Evolutionary conservation across 1,284 basidiomycete genomes (phyloP).

Genomic region (Apiotrichum akiyoshidainum): DNA sequence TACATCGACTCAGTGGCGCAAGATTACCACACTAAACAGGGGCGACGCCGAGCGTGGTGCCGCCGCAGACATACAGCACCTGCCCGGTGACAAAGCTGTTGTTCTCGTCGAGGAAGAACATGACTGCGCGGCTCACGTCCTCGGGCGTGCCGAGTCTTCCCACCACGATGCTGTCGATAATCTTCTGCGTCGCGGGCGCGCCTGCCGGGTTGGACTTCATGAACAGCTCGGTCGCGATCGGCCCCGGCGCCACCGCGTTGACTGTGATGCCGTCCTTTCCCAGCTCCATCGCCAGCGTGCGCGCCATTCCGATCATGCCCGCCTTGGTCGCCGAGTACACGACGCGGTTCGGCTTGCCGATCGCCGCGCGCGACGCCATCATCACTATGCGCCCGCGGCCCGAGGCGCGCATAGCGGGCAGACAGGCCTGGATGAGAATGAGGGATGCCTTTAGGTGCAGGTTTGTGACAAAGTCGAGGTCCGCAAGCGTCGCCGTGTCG

Average conservation of each 20-base stretch:
- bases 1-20: too few relatives aligned
- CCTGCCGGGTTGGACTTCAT: conserved; percentile 49
- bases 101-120: conserved; percentile 67
- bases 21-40: too few relatives aligned
- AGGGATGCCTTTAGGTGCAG: conserved; percentile 60
- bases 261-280: conserved; percentile 79
- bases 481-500: conserved; percentile 18
- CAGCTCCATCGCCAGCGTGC: conserved; percentile 62
- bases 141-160: conserved; percentile 83
- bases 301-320: conserved; percentile 72
- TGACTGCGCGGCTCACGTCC: conserved; percentile 78
- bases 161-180: conserved; percentile 84
- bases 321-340: conserved; percentile 87
- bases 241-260: conserved; percentile 82
- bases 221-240: conserved; percentile 73
- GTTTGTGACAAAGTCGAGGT: conserved; percentile 64
- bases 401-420: conserved; percentile 9
- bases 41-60: conserved; percentile 15
- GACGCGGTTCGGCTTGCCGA: conserved; percentile 61
- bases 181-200: conserved; percentile 63
- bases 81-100: conserved; percentile 18
- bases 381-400: conserved; percentile 19
- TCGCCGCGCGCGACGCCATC: conserved; percentile 16
- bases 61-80: conserved; percentile 19
- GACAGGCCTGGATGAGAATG: conserved; percentile 8